A percentile compares a stretch with the other conserved stretches of the same genome.
Conservation (phyloP, 164 flowering plant genomes). For the Aristolochia fimbriata region DNA sequence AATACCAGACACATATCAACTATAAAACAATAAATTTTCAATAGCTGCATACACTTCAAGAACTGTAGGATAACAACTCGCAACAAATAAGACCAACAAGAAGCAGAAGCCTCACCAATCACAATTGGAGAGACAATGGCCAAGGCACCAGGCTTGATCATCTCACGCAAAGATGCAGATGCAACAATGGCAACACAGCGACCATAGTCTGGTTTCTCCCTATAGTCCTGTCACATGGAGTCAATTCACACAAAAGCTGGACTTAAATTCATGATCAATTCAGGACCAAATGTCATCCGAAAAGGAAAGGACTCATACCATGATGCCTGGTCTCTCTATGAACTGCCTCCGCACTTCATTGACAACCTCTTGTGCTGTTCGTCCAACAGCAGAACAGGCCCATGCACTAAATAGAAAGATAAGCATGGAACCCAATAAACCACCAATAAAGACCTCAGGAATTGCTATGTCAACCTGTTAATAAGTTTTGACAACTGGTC, state of each 20-base stretch:
- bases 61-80: neutral
- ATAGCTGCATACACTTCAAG: neutral
- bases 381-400: conserved; percentile 99
- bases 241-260: neutral
- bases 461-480: conserved; percentile 94
- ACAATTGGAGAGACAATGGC: conserved; percentile 82
- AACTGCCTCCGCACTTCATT: conserved; percentile 97
- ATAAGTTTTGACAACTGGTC: neutral
- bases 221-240: conserved; percentile 44
- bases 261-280: neutral
- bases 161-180: conserved; percentile 93
- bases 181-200: conserved; percentile 99
- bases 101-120: conserved; percentile 44
- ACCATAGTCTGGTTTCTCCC: conserved; percentile 92
- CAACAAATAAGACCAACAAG: neutral
- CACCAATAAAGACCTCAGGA: conserved; percentile 96
- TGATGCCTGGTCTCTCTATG: conserved; percentile 97
- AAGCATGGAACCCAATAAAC: conserved; percentile 97
- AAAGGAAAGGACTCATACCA: conserved; percentile 39
- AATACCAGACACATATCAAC: too few relatives aligned
- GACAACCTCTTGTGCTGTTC: conserved; percentile 98
- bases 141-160: conserved; percentile 99
- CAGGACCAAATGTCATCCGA: neutral
- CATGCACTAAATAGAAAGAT: conserved; percentile 95
- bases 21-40: too few relatives aligned